Base-by-base conservation (phyloP, 192 early-diverging fungal genomes). In the Dissophora ornata region DNA sequence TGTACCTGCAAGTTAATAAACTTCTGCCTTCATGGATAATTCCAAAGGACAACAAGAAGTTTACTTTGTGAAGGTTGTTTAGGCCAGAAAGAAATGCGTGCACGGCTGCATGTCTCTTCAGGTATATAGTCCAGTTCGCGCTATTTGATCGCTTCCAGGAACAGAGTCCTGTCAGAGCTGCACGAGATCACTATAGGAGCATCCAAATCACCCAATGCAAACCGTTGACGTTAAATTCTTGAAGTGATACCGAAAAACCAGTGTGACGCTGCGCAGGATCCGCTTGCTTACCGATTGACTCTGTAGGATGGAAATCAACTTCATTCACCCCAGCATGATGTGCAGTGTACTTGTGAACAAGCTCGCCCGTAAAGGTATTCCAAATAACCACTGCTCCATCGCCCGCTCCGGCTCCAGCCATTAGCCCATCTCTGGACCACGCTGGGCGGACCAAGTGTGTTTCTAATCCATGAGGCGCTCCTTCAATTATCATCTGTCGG, bases 401-500 rank as follows among this genome's bases (percentile, higher is more conserved):
- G 3, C 90, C 95, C 44, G 89, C 82, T 9, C 97, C 98, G 10
- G 88, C 85, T 0, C 93, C 96, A 41, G 96, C 87, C 82, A 91
- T 92, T 44, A 84, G 82, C 13, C 93, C 94, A 66, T 97, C 93
- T 3, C 86, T 83, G 18, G 93, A 92, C 92, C 96, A 98, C 21
- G 93, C 90, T 0, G 97, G 96, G 25, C 89, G 85, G 32, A 98
- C 87, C 38, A 99, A 83, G 56, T 96, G 96, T 84, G 94, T 95
- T 60, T 99, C 97, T 68, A 93, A 96, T n/a, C 95, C 96, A 62
- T 98, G 95, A 25, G 96, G 95, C 4, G 96, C 96, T 7, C 96
- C 91, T 65, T 95, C 87, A 77, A 94, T 90, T 18, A 87, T 86
- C 52, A 90, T 91, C 57, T 93, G 81, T n/a, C 97, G 87, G 57